These are phyloP conservation scores for Pseudogymnoascus sp. DNA, from an alignment of 2,329 filamentous ascomycete species.

Conservation along the genomic window DNA sequence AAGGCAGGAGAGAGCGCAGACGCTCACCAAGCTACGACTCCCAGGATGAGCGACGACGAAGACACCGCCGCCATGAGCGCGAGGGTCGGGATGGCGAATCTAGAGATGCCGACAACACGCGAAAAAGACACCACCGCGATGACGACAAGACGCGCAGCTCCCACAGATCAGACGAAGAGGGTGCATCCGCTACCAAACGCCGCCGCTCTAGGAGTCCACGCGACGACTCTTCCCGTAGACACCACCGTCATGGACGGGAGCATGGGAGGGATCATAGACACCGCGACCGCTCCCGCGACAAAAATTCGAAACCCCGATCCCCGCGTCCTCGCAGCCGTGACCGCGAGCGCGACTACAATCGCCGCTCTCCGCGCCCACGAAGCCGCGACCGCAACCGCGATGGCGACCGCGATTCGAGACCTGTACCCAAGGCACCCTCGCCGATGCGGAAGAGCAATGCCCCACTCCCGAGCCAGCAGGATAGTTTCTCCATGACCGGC, in stretches of 20 bases:
- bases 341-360: slow-evolving; percentile 11
- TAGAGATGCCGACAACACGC: not conserved
- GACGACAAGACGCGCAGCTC: not conserved
- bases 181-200: slow-evolving; percentile 16
- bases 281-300: not conserved
- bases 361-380: not conserved
- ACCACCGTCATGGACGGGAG: not conserved
- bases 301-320: not conserved
- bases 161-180: not conserved
- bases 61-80: not conserved
- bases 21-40: not conserved
- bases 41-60: not conserved
- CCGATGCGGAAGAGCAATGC: slow-evolving; percentile 28
- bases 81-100: not conserved
- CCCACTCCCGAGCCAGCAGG: slow-evolving; percentile 51
- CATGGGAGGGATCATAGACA: not conserved
- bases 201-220: slow-evolving; percentile 24
- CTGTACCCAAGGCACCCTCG: slow-evolving; percentile 16
- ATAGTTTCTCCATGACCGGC: slow-evolving; percentile 48
- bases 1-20: not conserved
- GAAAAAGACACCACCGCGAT: not conserved
- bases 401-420: slow-evolving; percentile 13
- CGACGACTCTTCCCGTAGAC: slow-evolving; percentile 15
- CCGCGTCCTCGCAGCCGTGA: not conserved
- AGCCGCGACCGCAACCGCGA: slow-evolving; percentile 3